Evolutionary conservation across 306 rosid genomes (phyloP), one percentile per base, ranked within the genome.

Genomic region (Glycine soja): DNA sequence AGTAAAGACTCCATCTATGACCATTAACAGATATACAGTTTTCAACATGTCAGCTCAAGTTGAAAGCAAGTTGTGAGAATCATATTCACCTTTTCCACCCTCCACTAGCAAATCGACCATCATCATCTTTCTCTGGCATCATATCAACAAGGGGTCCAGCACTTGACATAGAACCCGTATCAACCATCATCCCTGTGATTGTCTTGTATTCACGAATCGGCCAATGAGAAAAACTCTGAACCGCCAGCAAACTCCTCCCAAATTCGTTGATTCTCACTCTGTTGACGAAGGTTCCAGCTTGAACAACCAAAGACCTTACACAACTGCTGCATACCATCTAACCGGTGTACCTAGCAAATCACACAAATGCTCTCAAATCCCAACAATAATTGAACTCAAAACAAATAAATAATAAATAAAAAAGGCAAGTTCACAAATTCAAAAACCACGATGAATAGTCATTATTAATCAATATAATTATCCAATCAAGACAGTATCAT

Each of bases 51-150:
- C 15, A 69, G 10, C 36, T 67, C 69, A 80, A 70, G 14, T 18
- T 14, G 15, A 57, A 72, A 70, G 47, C 10, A 84, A 67, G 43
- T 36, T 13, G 58, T 47, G 40, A 11, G 40, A 51, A 46, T 53
- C 42, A 53, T 38, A 75, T 75, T 62, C 79, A 94, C 98, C 98
- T 90, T 87, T 90, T 94, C 88, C 94, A 94, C 10, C 93, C 90
- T 74, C 97, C 98, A 12, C 83, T 88, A 58, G 86, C 79, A 84
- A 77, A 53, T 67, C 74, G 82, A 84, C 89, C 88, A 78, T 83
- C 91, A 43, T 87, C 95, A 48, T 94, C 91, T 85, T 92, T 94
- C 79, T 83, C 91, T 1, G 88, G 77, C 43, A 82, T 53, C 67
- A 65, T 77, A 82, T 88, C 92, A 62, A 86, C 74, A 74, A 75